Base-by-base conservation (phyloP, 2,329 filamentous ascomycete genomes). In the Penicillium janthinellum region DNA sequence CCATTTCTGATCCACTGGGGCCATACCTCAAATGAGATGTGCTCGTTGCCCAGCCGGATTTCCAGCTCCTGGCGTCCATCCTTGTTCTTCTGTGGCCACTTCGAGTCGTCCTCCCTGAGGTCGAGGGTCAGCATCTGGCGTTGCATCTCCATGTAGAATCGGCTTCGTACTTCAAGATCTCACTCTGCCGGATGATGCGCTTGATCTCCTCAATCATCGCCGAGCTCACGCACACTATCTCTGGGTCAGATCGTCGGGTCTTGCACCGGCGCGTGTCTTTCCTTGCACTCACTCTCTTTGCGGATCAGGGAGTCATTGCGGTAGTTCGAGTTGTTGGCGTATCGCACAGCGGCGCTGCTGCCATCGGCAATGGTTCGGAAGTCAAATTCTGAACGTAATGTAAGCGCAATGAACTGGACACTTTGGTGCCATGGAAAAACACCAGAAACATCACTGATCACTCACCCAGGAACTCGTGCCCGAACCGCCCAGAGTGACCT, bases 41-140 rank as follows among this genome's bases (percentile, higher is more conserved):
- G 94, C 65, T 99, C 95, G 71, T 90, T 95, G 44, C 94, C 95
- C 57, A 99, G 76, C 51, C 93, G 86, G 60, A 99, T 97, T 78
- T 99, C 95, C 50, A 99, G 83, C 79, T 99, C 95, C 76, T 99
- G 95, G 64, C 94, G 87, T 38, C 95, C 95, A 71, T 99, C 95
- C 80, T 98, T 98, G 81, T 99, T 99, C 86, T 98, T 99, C 77
- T 96, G 92, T 0, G 95, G 95, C 95, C 95, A 99, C 76, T 97
- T 97, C 28, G 88, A 90, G 76, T 99, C 95, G 74, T 99, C 95
- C 87, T 99, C 95, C 82, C 92, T 96, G 67, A 63, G 39, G 28
- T 54, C 11, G 22, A 47, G 31, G 38, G 58, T 73, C 39, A 73
- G 68, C 58, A 49, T 45, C n/a, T 34, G 44, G 3, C 17, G 5